Conservation (phyloP, 208 protist species). For the Angomonas ambiguus region DNA sequence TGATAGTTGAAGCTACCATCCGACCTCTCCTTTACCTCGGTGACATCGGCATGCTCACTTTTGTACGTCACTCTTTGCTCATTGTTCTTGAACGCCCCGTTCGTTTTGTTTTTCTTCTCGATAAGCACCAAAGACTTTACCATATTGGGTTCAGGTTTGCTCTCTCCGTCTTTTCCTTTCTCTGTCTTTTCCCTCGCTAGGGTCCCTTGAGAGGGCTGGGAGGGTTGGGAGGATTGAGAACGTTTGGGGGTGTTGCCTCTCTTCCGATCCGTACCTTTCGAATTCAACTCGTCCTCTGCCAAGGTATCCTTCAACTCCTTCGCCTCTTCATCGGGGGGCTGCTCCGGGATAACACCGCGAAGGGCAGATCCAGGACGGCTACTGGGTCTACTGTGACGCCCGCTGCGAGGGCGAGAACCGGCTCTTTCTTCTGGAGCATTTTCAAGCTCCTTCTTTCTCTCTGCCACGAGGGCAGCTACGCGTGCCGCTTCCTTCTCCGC, state of each 20-base stretch:
- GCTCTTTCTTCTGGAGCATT: conserved; percentile 22
- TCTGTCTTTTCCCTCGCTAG: neutral
- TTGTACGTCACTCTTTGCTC: conserved; percentile 35
- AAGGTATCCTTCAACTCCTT: conserved; percentile 45
- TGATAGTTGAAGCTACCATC: conserved; percentile 54
- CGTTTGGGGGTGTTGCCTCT: neutral
- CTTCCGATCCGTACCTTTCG: neutral
- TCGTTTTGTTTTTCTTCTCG: conserved; percentile 36
- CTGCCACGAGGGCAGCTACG: conserved; percentile 28
- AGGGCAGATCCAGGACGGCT: conserved; percentile 34
- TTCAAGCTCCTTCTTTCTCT: conserved; percentile 18
- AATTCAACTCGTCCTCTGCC: conserved; percentile 20
- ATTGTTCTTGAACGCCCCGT: conserved; percentile 25
- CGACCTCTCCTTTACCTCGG: conserved; percentile 45
- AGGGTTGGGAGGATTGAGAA: too few species aligned
- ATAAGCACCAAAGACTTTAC: conserved; percentile 62
- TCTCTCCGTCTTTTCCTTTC: conserved; percentile 17
- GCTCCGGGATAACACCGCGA: conserved; percentile 53
- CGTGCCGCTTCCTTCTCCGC: conserved; percentile 43
- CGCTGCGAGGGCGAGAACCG: conserved; percentile 36
- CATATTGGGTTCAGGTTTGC: conserved; percentile 26
- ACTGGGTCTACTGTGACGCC: conserved; percentile 19
- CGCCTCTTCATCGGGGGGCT: conserved; percentile 52
- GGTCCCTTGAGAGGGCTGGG: neutral
- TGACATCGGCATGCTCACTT: conserved; percentile 27